Conservation (phyloP, 2,329 filamentous ascomycete species). For the Pseudocercospora eumusae region DNA sequence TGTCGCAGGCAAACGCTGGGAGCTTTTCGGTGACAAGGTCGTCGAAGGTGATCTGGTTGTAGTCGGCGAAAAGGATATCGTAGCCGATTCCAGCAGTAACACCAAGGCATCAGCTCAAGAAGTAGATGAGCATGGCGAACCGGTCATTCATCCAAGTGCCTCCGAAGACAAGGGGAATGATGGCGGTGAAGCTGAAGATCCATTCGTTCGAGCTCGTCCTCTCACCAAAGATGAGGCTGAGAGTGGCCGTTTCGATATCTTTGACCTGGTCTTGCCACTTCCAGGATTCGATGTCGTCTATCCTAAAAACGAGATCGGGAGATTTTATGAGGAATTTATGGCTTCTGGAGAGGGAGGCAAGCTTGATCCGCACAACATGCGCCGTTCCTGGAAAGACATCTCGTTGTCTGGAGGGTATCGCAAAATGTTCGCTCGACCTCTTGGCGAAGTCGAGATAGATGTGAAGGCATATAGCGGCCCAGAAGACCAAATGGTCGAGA, state of each 20-base stretch:
- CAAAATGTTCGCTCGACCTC: constrained; percentile 73
- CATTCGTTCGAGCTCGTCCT: constrained; percentile 68
- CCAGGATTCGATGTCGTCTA: constrained; percentile 90
- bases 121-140: constrained; percentile 64
- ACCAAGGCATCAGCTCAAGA: constrained; percentile 41
- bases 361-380: constrained; percentile 84
- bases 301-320: constrained; percentile 77
- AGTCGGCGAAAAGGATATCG: constrained; percentile 57
- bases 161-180: constrained; percentile 17
- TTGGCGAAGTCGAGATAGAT: constrained; percentile 60
- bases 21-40: constrained; percentile 69
- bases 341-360: constrained; percentile 70
- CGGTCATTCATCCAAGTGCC: constrained; percentile 61
- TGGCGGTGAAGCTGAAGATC: constrained; percentile 56
- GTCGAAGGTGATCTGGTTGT: constrained; percentile 85
- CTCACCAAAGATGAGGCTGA: constrained; percentile 76
- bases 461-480: constrained; percentile 69
- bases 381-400: constrained; percentile 79
- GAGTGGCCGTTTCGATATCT: constrained; percentile 75
- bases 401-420: constrained; percentile 87
- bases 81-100: constrained; percentile 42
- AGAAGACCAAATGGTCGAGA: constrained; percentile 83
- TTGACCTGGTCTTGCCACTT: constrained; percentile 87
- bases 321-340: constrained; percentile 88
- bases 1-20: constrained; percentile 78